These are phyloP conservation scores for Cyclocybe aegerita DNA, from an alignment of 768 basidiomycete genomes.

Conservation along the genomic window DNA sequence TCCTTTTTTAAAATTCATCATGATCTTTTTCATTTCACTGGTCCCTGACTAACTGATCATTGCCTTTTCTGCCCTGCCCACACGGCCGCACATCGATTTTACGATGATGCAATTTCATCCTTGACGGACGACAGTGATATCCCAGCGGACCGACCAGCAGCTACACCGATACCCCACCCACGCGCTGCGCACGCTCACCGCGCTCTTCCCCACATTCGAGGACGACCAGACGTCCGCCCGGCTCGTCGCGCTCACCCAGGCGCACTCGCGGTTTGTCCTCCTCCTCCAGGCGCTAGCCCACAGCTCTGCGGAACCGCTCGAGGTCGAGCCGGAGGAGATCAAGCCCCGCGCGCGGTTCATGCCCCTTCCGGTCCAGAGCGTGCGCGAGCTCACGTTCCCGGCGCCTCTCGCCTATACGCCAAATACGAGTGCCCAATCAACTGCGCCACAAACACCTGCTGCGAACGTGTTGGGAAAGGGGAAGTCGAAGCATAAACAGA, in stretches of 20 bases:
- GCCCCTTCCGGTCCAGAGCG: constrained; percentile 20
- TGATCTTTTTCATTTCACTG: constrained; percentile 6
- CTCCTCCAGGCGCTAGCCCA: constrained; percentile 73
- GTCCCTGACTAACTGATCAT: background rate
- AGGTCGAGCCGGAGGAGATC: constrained; percentile 44
- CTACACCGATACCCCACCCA: constrained; percentile 74
- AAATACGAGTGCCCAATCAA: constrained; percentile 5
- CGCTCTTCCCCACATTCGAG: constrained; percentile 28
- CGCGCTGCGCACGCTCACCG: constrained; percentile 53
- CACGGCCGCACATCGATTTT: too few relatives aligned
- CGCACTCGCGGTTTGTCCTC: constrained; percentile 76
- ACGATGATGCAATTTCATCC: too few relatives aligned
- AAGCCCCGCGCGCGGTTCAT: constrained; percentile 28
- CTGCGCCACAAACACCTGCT: constrained; percentile 7
- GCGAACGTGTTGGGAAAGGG: constrained; percentile 6
- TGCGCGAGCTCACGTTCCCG: constrained; percentile 70
- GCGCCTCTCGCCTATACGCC: constrained; percentile 59
- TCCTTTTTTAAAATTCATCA: background rate
- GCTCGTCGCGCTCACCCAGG: constrained; percentile 50
- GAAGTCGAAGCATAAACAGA: constrained; percentile 20
- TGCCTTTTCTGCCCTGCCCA: too few relatives aligned
- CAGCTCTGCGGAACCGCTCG: constrained; percentile 49
- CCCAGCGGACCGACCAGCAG: constrained; percentile 48
- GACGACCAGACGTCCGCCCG: constrained; percentile 33
- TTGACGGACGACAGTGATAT: constrained; percentile 46